These are phyloP conservation scores for Macroventuria anomochaeta DNA, from an alignment of 2,329 filamentous ascomycete species.

Conservation along the genomic window DNA sequence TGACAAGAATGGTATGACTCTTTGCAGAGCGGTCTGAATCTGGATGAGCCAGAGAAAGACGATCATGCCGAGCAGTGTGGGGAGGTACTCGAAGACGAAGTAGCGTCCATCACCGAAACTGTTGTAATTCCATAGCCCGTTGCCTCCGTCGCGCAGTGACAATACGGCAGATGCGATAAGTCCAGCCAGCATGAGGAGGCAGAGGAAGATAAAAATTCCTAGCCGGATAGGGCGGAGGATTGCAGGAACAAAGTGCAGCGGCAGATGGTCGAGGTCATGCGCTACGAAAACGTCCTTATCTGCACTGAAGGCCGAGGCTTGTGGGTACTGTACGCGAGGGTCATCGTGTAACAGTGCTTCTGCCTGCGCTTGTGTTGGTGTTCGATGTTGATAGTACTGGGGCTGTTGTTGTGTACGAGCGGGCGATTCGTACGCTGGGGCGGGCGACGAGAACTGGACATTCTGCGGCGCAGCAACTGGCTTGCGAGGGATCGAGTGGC, in stretches of 20 bases:
- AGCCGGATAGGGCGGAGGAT: slow-evolving; percentile 73
- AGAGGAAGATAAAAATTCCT: slow-evolving; percentile 64
- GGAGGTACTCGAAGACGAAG: slow-evolving; percentile 85
- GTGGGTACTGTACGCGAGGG: slow-evolving; percentile 6
- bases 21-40: slow-evolving; percentile 74
- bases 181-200: slow-evolving; percentile 72
- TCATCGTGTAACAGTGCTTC: slow-evolving; percentile 11
- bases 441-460: slow-evolving; percentile 13
- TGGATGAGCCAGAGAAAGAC: slow-evolving; percentile 80
- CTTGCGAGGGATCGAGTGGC: slow-evolving; percentile 16
- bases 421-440: slow-evolving; percentile 15
- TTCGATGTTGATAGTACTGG: slow-evolving; percentile 9
- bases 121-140: slow-evolving; percentile 70
- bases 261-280: slow-evolving; percentile 51
- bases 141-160: slow-evolving; percentile 57
- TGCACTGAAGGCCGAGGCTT: slow-evolving; percentile 21
- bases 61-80: slow-evolving; percentile 74
- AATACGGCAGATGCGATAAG: slow-evolving; percentile 71
- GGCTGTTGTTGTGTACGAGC: slow-evolving; percentile 10
- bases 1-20: slow-evolving; percentile 78
- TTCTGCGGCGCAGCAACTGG: slow-evolving; percentile 11
- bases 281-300: slow-evolving; percentile 56
- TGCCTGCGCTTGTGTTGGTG: slow-evolving; percentile 9
- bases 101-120: slow-evolving; percentile 75
- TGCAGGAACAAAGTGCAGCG: slow-evolving; percentile 72